Evolutionary conservation across 2,329 filamentous ascomycete species (phyloP).

Genomic region (Trichoderma arundinaceum): DNA sequence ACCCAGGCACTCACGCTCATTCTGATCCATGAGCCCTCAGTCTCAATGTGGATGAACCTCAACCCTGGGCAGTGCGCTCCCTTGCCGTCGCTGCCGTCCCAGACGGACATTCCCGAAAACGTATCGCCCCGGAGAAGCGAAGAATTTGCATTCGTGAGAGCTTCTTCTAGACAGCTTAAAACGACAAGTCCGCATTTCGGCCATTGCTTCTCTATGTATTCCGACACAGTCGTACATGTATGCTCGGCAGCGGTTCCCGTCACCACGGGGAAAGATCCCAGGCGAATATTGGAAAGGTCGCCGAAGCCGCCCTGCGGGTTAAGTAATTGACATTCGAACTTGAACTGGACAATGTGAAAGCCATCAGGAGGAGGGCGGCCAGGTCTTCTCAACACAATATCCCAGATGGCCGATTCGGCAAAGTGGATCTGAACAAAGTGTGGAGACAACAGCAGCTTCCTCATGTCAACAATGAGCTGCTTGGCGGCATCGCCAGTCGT

Average conservation of each 20-base stretch:
- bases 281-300: slow-evolving; percentile 41
- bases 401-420: slow-evolving; percentile 48
- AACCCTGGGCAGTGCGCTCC: slow-evolving; percentile 41
- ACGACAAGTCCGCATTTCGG: slow-evolving; percentile 42
- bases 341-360: slow-evolving; percentile 46
- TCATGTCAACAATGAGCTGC: slow-evolving; percentile 41
- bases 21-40: slow-evolving; percentile 43
- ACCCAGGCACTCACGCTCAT: slow-evolving; percentile 46
- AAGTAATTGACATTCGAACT: slow-evolving; percentile 45
- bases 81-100: slow-evolving; percentile 43
- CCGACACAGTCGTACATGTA: slow-evolving; percentile 43
- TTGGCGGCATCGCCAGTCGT: slow-evolving; percentile 41
- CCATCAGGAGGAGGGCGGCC: slow-evolving; percentile 44
- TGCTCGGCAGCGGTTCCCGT: slow-evolving; percentile 46
- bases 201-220: slow-evolving; percentile 44
- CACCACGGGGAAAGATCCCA: slow-evolving; percentile 43
- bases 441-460: slow-evolving; percentile 42
- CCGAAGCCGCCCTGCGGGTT: slow-evolving; percentile 40
- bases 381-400: slow-evolving; percentile 43
- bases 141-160: slow-evolving; percentile 40
- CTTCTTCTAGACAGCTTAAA: slow-evolving; percentile 43
- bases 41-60: slow-evolving; percentile 44
- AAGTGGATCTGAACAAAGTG: slow-evolving; percentile 47
- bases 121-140: slow-evolving; percentile 37
- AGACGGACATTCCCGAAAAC: slow-evolving; percentile 45